A percentile compares a stretch with the other conserved stretches of the same genome.
Conservation (phyloP, 2,329 filamentous ascomycete species). For the Claviceps arundinis region DNA sequence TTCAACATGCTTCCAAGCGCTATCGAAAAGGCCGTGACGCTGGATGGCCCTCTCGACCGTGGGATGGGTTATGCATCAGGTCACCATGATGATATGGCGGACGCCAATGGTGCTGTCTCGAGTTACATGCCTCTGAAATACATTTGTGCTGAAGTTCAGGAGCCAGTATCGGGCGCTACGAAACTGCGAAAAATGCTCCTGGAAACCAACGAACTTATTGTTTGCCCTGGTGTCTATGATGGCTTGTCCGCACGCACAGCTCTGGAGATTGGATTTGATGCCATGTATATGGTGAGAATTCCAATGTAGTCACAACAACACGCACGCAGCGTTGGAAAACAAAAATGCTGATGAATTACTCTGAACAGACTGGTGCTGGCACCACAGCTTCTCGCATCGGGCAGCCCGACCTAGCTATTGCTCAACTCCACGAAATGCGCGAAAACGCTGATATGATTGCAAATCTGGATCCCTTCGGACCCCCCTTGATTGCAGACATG, state of each 20-base stretch:
- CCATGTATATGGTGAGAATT: conserved; percentile 49
- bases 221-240: conserved; percentile 56
- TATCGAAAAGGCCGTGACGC: conserved; percentile 3
- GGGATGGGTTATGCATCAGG: conserved; percentile 4
- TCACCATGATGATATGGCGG: neutral
- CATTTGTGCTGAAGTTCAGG: conserved; percentile 5
- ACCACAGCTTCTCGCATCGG: conserved; percentile 49
- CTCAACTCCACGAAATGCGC: conserved; percentile 49
- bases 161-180: conserved; percentile 15
- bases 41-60: conserved; percentile 4
- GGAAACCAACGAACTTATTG: conserved; percentile 30
- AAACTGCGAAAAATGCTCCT: conserved; percentile 28
- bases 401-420: conserved; percentile 49
- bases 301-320: neutral
- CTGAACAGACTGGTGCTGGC: conserved; percentile 45
- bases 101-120: neutral
- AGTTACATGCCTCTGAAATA: conserved; percentile 6
- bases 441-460: conserved; percentile 52
- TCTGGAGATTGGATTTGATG: conserved; percentile 46
- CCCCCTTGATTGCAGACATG: conserved; percentile 48
- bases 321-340: neutral
- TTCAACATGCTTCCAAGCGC: conserved; percentile 6
- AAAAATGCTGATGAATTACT: neutral
- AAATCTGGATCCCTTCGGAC: conserved; percentile 37
- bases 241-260: conserved; percentile 53